These are phyloP conservation scores for Lipomyces yamadae DNA, from an alignment of 805 yeast species.

Conservation along the genomic window DNA sequence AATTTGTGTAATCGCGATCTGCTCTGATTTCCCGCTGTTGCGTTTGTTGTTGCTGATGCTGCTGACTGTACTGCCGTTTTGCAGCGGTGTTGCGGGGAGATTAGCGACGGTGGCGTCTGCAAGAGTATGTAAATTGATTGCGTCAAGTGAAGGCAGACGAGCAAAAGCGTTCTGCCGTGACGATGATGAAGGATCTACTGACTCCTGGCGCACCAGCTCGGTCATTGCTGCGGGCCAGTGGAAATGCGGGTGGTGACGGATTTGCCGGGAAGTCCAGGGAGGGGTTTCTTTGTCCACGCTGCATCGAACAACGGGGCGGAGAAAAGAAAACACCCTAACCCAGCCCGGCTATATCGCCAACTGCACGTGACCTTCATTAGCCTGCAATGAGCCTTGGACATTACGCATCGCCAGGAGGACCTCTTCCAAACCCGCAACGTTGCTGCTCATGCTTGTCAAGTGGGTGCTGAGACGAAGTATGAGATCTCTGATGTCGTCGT, in stretches of 20 bases:
- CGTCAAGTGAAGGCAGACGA: slow-evolving; percentile 12
- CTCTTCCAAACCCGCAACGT: slow-evolving; percentile 24
- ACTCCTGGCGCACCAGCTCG: slow-evolving; percentile 4
- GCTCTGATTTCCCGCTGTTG: background rate
- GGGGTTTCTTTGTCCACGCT: background rate
- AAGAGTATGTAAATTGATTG: slow-evolving; percentile 26
- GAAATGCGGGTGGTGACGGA: background rate
- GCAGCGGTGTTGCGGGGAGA: background rate
- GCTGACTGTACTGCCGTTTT: background rate
- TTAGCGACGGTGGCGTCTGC: slow-evolving; percentile 29
- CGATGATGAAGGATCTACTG: background rate
- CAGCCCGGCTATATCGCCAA: background rate
- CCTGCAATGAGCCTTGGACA: slow-evolving; percentile 11
- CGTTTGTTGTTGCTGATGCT: no score
- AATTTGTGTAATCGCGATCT: slow-evolving; percentile 1
- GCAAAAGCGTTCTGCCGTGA: background rate
- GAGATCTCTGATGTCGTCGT: slow-evolving; percentile 16
- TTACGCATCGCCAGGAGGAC: slow-evolving; percentile 17
- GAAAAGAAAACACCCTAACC: background rate
- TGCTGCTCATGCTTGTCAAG: slow-evolving; percentile 18
- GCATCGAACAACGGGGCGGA: background rate
- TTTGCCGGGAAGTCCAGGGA: slow-evolving; percentile 6
- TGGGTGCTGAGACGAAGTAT: slow-evolving; percentile 20
- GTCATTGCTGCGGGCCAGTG: background rate
- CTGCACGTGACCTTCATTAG: background rate